These are phyloP conservation scores for Alternaria longipes DNA, from an alignment of 2,329 filamentous ascomycete genomes.

Conservation along the genomic window DNA sequence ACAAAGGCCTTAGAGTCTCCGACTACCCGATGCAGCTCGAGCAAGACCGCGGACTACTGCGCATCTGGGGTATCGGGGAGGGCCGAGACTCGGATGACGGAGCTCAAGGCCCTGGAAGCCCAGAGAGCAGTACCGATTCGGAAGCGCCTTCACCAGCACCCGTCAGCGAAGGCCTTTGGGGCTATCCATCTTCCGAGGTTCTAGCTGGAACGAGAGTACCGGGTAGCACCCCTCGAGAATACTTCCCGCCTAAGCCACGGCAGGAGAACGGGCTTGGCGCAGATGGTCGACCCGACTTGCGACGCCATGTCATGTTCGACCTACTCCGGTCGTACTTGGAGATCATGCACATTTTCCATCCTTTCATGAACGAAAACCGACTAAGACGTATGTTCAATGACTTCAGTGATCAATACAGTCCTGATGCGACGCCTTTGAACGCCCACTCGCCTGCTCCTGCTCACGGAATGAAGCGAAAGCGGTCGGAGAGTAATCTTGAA, in stretches of 20 bases:
- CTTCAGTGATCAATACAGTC: slow-evolving; percentile 48
- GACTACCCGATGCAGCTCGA: slow-evolving; percentile 80
- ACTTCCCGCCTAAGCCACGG: slow-evolving; percentile 33
- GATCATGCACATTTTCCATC: slow-evolving; percentile 71
- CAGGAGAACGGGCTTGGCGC: slow-evolving; percentile 61
- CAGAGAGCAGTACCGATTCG: slow-evolving; percentile 49
- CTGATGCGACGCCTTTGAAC: slow-evolving; percentile 33
- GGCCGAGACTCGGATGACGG: slow-evolving; percentile 68
- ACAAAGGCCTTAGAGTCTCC: slow-evolving; percentile 66
- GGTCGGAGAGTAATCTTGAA: slow-evolving; percentile 39
- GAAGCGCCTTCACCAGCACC: slow-evolving; percentile 54
- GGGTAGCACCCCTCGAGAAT: slow-evolving; percentile 32
- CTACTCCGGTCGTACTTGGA: slow-evolving; percentile 66
- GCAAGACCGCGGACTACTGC: slow-evolving; percentile 75
- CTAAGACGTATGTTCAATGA: slow-evolving; percentile 64
- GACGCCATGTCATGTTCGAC: slow-evolving; percentile 59
- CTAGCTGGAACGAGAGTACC: slow-evolving; percentile 41
- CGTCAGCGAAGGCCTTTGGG: slow-evolving; percentile 59
- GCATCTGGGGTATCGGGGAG: slow-evolving; percentile 81
- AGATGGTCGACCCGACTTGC: slow-evolving; percentile 64
- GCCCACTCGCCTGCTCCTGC: slow-evolving; percentile 35
- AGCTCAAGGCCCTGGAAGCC: slow-evolving; percentile 47
- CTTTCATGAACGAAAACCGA: slow-evolving; percentile 66
- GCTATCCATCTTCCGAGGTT: slow-evolving; percentile 54
- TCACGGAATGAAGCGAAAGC: slow-evolving; percentile 43